Conservation (phyloP, 805 yeast species). For the Teunomyces pallodes region DNA sequence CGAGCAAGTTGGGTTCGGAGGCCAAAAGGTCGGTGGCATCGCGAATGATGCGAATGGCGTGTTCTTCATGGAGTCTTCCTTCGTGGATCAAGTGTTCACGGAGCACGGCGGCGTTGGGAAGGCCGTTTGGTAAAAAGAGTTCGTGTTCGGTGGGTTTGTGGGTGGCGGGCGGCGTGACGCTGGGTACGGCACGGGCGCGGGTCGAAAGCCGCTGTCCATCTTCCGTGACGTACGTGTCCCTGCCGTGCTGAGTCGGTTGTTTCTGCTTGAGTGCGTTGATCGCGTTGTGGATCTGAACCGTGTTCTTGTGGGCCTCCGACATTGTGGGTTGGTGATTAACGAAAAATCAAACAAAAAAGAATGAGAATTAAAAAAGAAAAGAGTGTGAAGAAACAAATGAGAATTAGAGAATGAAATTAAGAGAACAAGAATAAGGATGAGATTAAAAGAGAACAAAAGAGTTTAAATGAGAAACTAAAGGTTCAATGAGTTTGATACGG, state of each 20-base stretch:
- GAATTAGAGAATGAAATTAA: too few species aligned
- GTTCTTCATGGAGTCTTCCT: slow-evolving; percentile 73
- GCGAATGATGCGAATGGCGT: slow-evolving; percentile 63
- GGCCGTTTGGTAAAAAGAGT: slow-evolving; percentile 58
- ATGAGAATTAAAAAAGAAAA: not conserved
- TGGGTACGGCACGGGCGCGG: slow-evolving; percentile 51
- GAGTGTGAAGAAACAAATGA: not conserved
- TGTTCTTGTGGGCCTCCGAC: slow-evolving; percentile 28
- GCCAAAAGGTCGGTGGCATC: slow-evolving; percentile 63
- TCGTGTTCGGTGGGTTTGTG: slow-evolving; percentile 64
- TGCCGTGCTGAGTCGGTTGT: slow-evolving; percentile 13
- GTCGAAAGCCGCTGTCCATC: slow-evolving; percentile 60
- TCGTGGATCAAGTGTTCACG: slow-evolving; percentile 73
- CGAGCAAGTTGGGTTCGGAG: slow-evolving; percentile 74
- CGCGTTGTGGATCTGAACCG: slow-evolving; percentile 64
- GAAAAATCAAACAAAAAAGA: not conserved
- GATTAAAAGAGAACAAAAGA: not conserved
- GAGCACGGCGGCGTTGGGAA: slow-evolving; percentile 72
- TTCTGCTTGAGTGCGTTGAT: slow-evolving; percentile 55
- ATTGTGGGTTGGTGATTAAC: not conserved
- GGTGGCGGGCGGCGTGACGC: slow-evolving; percentile 67
- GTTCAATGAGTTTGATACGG: too few species aligned
- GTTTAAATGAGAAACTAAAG: too few species aligned
- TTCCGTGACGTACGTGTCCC: slow-evolving; percentile 50
- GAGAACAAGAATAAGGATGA: not conserved